These are phyloP conservation scores for Phytopythium mirpurense DNA, from an alignment of 352 stramenopile genomes.

Conservation along the genomic window DNA sequence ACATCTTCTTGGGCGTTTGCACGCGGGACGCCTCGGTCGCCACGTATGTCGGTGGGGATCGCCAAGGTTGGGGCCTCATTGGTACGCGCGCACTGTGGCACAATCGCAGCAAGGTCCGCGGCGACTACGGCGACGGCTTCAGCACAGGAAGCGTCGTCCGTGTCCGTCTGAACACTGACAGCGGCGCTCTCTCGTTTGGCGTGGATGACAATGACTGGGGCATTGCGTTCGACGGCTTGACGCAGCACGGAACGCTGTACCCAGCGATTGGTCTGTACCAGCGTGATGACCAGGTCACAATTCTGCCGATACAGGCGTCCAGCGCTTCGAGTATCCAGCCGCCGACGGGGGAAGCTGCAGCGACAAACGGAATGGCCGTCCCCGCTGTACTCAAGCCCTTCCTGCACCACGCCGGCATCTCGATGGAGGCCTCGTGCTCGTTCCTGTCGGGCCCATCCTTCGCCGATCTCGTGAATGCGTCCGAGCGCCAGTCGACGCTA, in stretches of 20 bases:
- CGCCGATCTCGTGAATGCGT: conserved; percentile 15
- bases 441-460: conserved; percentile 38
- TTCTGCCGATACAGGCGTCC: conserved; percentile 56
- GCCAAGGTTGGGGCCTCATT: conserved; percentile 86
- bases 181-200: conserved; percentile 80
- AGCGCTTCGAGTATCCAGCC: conserved; percentile 23
- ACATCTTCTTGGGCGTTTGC: conserved; percentile 88
- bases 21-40: conserved; percentile 81
- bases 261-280: conserved; percentile 87
- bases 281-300: conserved; percentile 85
- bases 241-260: conserved; percentile 84
- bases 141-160: conserved; percentile 81
- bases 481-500: conserved; percentile 15
- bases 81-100: conserved; percentile 87
- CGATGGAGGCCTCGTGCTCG: conserved; percentile 46
- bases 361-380: conserved; percentile 36
- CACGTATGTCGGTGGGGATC: conserved; percentile 86
- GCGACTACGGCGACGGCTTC: conserved; percentile 86
- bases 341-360: conserved; percentile 18
- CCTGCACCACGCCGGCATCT: conserved; percentile 54
- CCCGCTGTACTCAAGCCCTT: conserved; percentile 75
- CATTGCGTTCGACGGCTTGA: conserved; percentile 85
- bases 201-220: conserved; percentile 87
- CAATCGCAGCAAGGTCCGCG: conserved; percentile 85
- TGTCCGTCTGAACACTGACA: conserved; percentile 83